Percentiles rank a stretch among this genome's conserved stretches.
phyloP scores from a whole-genome alignment of 768 basidiomycete species.

The Collybia sp. region DNA sequence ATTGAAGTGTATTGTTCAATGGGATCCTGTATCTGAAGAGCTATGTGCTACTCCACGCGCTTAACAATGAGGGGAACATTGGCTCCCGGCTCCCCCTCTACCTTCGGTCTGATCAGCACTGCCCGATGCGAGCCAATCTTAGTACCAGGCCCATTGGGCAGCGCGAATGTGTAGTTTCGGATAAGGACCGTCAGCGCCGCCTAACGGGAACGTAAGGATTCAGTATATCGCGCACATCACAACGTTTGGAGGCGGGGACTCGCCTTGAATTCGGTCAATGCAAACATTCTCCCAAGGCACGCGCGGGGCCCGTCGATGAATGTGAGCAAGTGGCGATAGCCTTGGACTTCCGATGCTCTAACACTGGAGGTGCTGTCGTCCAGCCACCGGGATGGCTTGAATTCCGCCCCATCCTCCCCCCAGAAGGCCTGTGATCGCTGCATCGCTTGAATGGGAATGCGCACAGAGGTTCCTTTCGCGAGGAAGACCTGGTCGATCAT shows the following conservation, averaged over 20 bases:
- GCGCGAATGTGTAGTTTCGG: constrained; percentile 34
- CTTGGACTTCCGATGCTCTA: not conserved
- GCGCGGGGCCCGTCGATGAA: not conserved
- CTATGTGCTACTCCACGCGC: constrained; percentile 7
- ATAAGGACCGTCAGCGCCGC: constrained; percentile 40
- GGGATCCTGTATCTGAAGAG: too few relatives aligned
- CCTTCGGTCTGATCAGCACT: constrained; percentile 32
- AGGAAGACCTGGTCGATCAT: not conserved
- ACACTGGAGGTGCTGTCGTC: not conserved
- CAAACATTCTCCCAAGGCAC: constrained; percentile 39
- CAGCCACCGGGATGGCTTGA: not conserved
- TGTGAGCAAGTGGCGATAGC: not conserved
- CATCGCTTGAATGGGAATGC: not conserved
- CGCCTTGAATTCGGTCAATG: constrained; percentile 41
- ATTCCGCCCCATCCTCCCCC: not conserved
- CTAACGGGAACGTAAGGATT: constrained; percentile 15
- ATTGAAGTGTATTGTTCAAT: too few relatives aligned
- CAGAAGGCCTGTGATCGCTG: not conserved
- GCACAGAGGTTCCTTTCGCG: not conserved
- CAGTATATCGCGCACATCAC: not conserved
- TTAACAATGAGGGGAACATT: constrained; percentile 29
- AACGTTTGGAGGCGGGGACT: not conserved
- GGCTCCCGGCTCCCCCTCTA: constrained; percentile 26
- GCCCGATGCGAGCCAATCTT: constrained; percentile 28
- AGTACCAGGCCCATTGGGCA: constrained; percentile 33